A percentile compares a stretch with the other conserved stretches of the same genome.
These are phyloP conservation scores for Boeremia exigua DNA, from an alignment of 2,329 filamentous ascomycete genomes.

Conservation along the genomic window DNA sequence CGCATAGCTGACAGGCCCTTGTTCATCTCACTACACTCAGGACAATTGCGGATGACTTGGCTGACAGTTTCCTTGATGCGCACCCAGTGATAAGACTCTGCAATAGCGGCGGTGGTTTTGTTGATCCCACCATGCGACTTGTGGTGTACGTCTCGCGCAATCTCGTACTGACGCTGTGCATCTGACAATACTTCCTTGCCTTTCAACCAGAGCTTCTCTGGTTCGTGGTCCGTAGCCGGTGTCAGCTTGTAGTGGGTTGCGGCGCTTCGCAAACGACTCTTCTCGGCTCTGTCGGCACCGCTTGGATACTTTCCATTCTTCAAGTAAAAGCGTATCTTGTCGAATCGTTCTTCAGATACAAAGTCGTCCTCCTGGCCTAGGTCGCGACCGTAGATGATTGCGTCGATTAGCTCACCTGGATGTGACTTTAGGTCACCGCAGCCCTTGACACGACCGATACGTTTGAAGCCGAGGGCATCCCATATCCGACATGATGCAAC, in stretches of 20 bases:
- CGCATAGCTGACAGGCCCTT: slow-evolving; percentile 40
- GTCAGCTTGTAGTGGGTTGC: slow-evolving; percentile 92
- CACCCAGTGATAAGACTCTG: slow-evolving; percentile 95
- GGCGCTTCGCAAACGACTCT: slow-evolving; percentile 89
- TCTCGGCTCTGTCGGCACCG: slow-evolving; percentile 92
- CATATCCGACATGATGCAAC: slow-evolving; percentile 88
- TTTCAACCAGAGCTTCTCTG: slow-evolving; percentile 84
- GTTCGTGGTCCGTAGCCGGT: slow-evolving; percentile 53
- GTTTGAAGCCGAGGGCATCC: slow-evolving; percentile 91
- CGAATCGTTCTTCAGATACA: slow-evolving; percentile 94
- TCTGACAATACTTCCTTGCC: slow-evolving; percentile 97
- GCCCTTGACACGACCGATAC: slow-evolving; percentile 77
- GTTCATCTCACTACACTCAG: slow-evolving; percentile 78
- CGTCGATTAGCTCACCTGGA: slow-evolving; percentile 55
- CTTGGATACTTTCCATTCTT: slow-evolving; percentile 93
- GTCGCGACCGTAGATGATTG: slow-evolving; percentile 67
- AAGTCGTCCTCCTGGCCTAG: slow-evolving; percentile 74
- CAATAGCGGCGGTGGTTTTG: slow-evolving; percentile 93
- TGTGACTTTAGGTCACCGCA: slow-evolving; percentile 58
- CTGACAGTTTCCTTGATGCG: slow-evolving; percentile 97
- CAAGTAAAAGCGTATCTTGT: slow-evolving; percentile 97
- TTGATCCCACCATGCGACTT: slow-evolving; percentile 90
- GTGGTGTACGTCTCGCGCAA: slow-evolving; percentile 78
- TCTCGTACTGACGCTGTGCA: slow-evolving; percentile 86
- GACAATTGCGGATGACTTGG: slow-evolving; percentile 89